Base-by-base conservation (phyloP, 352 stramenopile genomes). In the Pythium periplocum region DNA sequence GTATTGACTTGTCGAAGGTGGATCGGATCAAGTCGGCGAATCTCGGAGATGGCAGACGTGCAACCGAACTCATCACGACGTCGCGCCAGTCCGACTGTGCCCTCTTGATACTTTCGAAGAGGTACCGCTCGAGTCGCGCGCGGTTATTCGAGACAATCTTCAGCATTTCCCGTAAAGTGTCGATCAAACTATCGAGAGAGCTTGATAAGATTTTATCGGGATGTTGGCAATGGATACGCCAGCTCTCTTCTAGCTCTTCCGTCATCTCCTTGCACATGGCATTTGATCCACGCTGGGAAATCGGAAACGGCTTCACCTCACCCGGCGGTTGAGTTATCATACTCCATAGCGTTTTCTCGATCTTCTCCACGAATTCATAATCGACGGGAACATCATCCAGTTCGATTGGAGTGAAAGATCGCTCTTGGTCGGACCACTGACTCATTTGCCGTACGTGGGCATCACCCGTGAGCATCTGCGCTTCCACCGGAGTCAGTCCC, bases 201-300 rank as follows among this genome's bases (percentile, higher is more conserved):
- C 33, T 34, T 48, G 32, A 47, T n/a, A 60, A 35, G n/a, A 41
- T 17, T 8, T 39, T 43, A 31, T 49, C 47, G 41, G 47, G 38
- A 42, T 78, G 53, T 0, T 38, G 45, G 39, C 80, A 66, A 37
- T 77, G 70, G 7, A 53, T 59, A 1, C 55, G n/a, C 72, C 74
- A 87, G 45, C 69, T 87, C 2, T 59, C 30, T 53, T 66, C 46
- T 3, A 87, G 36, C 33, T 81, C 72, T 1, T 49, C 43, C 26
- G 73, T 46, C 72, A 87, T 81, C 1, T 32, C 52, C n/a, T 46
- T 57, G 1, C 72, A 56, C 57, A 80, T 73, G 0, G 45, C 49
- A 43, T 78, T 70, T 2, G 10, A 55, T 33, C 49, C 55, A 6
- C 45, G 42, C 4, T 26, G 51, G 1, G 50, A 49, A 26, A 86